phyloP scores from a whole-genome alignment of 257 asterid genomes.

The Nicotiana knightiana region DNA sequence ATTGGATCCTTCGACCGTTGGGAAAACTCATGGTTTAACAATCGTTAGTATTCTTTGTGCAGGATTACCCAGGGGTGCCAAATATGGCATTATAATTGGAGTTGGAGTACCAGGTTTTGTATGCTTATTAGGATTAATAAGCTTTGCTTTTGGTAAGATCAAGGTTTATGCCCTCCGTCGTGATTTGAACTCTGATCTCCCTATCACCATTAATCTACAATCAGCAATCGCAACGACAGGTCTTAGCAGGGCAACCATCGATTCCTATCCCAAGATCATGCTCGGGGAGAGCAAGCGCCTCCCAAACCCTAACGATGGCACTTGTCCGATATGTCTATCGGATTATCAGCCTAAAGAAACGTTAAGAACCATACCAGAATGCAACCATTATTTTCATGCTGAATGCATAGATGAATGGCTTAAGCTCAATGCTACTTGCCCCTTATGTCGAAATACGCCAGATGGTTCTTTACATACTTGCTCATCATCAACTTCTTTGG shows the following conservation, averaged over 20 bases:
- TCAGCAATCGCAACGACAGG: slow-evolving; percentile 33
- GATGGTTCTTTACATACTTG: slow-evolving; percentile 31
- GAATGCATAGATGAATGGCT: slow-evolving; percentile 88
- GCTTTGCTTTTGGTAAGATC: slow-evolving; percentile 38
- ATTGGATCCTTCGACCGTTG: neutral
- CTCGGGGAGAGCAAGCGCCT: slow-evolving; percentile 67
- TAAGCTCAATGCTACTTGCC: slow-evolving; percentile 69
- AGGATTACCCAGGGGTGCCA: slow-evolving; percentile 74
- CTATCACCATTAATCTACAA: slow-evolving; percentile 21
- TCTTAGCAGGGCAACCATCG: slow-evolving; percentile 55
- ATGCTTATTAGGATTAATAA: slow-evolving; percentile 45
- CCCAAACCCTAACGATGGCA: slow-evolving; percentile 44
- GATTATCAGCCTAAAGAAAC: slow-evolving; percentile 70
- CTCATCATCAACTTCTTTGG: slow-evolving; percentile 38
- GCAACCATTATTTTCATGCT: slow-evolving; percentile 71
- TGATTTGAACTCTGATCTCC: slow-evolving; percentile 18
- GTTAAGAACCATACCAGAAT: slow-evolving; percentile 60
- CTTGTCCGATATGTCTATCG: slow-evolving; percentile 68
- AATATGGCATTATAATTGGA: slow-evolving; percentile 60
- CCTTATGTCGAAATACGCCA: slow-evolving; percentile 68
- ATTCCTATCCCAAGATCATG: slow-evolving; percentile 60
- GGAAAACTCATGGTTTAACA: neutral
- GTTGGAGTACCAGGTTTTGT: slow-evolving; percentile 64
- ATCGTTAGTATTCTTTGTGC: neutral
- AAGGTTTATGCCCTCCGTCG: slow-evolving; percentile 14